Percentiles rank a stretch among this genome's conserved stretches.
Evolutionary conservation across 2,329 filamentous ascomycete genomes (phyloP).

Genomic region (Microdochium trichocladiopsis): DNA sequence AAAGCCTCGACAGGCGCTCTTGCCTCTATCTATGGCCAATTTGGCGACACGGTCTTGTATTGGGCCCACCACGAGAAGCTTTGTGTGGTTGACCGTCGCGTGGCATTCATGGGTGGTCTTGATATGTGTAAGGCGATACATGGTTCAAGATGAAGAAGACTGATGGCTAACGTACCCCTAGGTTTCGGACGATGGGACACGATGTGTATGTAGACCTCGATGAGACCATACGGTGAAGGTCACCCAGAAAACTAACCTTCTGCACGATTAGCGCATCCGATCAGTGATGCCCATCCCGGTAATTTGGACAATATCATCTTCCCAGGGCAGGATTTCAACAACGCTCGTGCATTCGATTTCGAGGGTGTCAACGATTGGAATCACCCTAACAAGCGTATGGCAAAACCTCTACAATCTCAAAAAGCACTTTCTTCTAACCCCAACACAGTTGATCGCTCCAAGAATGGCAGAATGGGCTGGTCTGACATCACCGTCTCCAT

Average conservation of each 20-base stretch:
- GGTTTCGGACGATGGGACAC: slow-evolving; percentile 85
- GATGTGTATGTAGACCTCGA: slow-evolving; percentile 42
- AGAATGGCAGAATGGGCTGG: slow-evolving; percentile 86
- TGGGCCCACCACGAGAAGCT: slow-evolving; percentile 96
- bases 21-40: slow-evolving; percentile 74
- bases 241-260: slow-evolving; percentile 2
- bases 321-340: slow-evolving; percentile 90
- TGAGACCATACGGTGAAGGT: not conserved
- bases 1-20: slow-evolving; percentile 67
- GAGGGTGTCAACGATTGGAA: slow-evolving; percentile 71
- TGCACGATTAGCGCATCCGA: slow-evolving; percentile 59
- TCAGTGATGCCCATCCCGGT: slow-evolving; percentile 75
- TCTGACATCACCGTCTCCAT: slow-evolving; percentile 77
- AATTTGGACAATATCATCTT: slow-evolving; percentile 72
- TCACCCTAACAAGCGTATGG: slow-evolving; percentile 50
- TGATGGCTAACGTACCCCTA: slow-evolving; percentile 19
- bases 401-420: not conserved
- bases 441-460: slow-evolving; percentile 61
- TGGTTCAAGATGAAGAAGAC: not conserved
- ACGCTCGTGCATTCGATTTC: slow-evolving; percentile 78
- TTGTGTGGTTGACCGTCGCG: slow-evolving; percentile 68
- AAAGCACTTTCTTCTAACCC: slow-evolving; percentile 3
- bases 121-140: slow-evolving; percentile 56
- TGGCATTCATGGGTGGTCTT: slow-evolving; percentile 86
- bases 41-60: slow-evolving; percentile 75